Evolutionary conservation across 768 basidiomycete species (phyloP), one percentile per base, ranked within the genome.

Genomic region (Daedaleopsis sinensis): DNA sequence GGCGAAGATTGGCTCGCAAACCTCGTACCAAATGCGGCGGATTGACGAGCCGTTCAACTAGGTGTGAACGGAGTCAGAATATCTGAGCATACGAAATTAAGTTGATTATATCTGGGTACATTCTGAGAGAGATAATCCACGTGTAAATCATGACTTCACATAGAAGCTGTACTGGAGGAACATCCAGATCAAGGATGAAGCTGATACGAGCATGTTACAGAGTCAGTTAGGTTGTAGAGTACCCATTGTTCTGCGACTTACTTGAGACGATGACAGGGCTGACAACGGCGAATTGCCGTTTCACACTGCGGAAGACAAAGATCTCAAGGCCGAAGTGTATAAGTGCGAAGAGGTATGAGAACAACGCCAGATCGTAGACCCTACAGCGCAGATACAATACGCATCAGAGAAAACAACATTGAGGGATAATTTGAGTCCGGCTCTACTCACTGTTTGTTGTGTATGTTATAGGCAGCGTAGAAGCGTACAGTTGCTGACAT

Each of bases 391-490:
- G 7, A 32, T 7, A 32, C 7, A 7, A 3, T 32, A 32, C 27
- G 7, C 27, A 7, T 32, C 27, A 32, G 27, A 32, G 27, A 32
- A 7, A 7, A 7, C 27, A 7, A 24, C 36, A 38, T 36, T n/a
- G n/a, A n/a, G n/a, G n/a, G n/a, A n/a, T n/a, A n/a, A n/a, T 7
- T 24, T 50, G 43, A 52, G 19, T 38, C 19, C 12, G 78, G 21
- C 47, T 23, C 12, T 21, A 24, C 88, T 65, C 71, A 96, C 96
- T 82, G 78, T 76, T 93, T 93, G 70, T 86, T 80, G 59, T 87
- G 78, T 66, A 98, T 91, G 71, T 98, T 81, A 76, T 95, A 98
- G 7, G 96, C 94, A 12, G 94, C 92, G 67, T 95, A 95, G 51
- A 81, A 78, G 38, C 96, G 87, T 52, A 98, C 86, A 49, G 90